Percentiles rank a stretch among this genome's conserved stretches.
These are phyloP conservation scores for Lathyrus oleraceus DNA, from an alignment of 306 rosid species.

Conservation along the genomic window DNA sequence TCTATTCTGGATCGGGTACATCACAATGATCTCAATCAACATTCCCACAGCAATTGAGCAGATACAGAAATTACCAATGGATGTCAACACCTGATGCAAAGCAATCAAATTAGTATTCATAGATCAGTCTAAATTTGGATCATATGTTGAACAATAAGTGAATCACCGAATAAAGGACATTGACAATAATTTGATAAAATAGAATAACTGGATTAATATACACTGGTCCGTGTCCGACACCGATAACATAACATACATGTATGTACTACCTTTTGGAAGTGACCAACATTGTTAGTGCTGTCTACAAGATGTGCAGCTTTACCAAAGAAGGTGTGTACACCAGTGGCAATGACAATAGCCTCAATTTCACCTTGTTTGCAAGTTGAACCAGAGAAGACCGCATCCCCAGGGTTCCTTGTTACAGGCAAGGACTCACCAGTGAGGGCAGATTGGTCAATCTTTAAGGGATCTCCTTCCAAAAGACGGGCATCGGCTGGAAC, in stretches of 20 bases:
- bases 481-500: conserved; percentile 89
- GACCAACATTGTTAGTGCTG: conserved; percentile 89
- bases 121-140: not conserved
- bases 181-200: not conserved
- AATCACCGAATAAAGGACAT: not conserved
- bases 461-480: conserved; percentile 77
- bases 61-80: conserved; percentile 86
- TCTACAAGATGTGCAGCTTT: conserved; percentile 90
- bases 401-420: conserved; percentile 64
- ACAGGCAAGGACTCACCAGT: conserved; percentile 89
- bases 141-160: not conserved
- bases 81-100: conserved; percentile 66
- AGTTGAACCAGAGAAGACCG: conserved; percentile 79
- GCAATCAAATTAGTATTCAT: conserved; percentile 6
- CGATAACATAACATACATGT: conserved; percentile 5
- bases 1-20: conserved; percentile 71
- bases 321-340: conserved; percentile 84
- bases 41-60: conserved; percentile 80
- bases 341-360: conserved; percentile 83
- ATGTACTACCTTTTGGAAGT: conserved; percentile 70
- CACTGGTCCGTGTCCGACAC: not conserved
- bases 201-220: not conserved
- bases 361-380: conserved; percentile 92
- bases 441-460: conserved; percentile 84
- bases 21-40: conserved; percentile 69